These are phyloP conservation scores for Myrica gale DNA, from an alignment of 306 rosid species.

Conservation along the genomic window DNA sequence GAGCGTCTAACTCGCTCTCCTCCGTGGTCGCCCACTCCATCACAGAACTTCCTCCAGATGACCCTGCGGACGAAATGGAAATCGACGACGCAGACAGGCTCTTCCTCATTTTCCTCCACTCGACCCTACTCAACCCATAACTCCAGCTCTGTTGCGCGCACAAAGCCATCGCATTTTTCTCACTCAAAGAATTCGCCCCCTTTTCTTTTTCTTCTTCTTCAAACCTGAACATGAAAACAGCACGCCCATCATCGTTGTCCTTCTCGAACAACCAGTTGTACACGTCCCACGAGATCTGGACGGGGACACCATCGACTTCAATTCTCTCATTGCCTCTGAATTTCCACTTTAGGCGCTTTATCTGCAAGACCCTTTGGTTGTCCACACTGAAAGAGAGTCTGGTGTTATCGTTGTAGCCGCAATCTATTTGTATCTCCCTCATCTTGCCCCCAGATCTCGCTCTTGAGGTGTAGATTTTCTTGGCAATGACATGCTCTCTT, in stretches of 20 bases:
- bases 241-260: slow-evolving; percentile 51
- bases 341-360: slow-evolving; percentile 73
- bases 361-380: slow-evolving; percentile 42
- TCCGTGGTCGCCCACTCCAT: slow-evolving; percentile 88
- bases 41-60: slow-evolving; percentile 68
- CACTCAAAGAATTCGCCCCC: slow-evolving; percentile 3
- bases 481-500: slow-evolving; percentile 70
- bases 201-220: slow-evolving; percentile 47
- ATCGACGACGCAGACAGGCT: slow-evolving; percentile 72
- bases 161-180: slow-evolving; percentile 31
- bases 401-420: slow-evolving; percentile 40
- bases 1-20: slow-evolving; percentile 69
- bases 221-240: slow-evolving; percentile 85
- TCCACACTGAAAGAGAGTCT: slow-evolving; percentile 57
- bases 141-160: slow-evolving; percentile 57
- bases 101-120: slow-evolving; percentile 61
- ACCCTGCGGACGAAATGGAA: slow-evolving; percentile 72
- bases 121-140: slow-evolving; percentile 47
- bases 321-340: slow-evolving; percentile 78
- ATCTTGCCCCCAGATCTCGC: slow-evolving; percentile 60
- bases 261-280: slow-evolving; percentile 75
- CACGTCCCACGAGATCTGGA: slow-evolving; percentile 91
- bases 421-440: slow-evolving; percentile 66
- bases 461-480: slow-evolving; percentile 53
- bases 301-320: slow-evolving; percentile 53